Evolutionary conservation across 1,284 basidiomycete species (phyloP).

Genomic region (Vanrija pseudolonga): DNA sequence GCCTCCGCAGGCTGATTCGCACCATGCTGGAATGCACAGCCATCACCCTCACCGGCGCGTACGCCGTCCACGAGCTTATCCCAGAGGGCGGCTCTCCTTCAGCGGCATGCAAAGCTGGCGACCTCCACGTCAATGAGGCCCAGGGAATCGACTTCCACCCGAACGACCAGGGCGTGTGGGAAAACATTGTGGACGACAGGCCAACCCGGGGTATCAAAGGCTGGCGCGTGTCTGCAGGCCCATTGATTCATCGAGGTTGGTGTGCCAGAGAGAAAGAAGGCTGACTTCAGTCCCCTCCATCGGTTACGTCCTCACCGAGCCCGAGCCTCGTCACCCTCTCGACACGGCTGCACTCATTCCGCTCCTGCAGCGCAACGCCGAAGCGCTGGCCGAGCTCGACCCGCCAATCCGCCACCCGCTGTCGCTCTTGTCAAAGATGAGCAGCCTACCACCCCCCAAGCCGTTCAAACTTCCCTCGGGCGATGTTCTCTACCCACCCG

Average conservation of each 20-base stretch:
- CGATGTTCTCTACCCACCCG: constrained; percentile 68
- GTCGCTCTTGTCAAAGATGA: constrained; percentile 64
- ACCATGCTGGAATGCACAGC: constrained; percentile 67
- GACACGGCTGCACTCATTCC: constrained; percentile 44
- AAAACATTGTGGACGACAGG: constrained; percentile 50
- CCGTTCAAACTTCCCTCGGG: constrained; percentile 72
- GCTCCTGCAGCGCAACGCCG: constrained; percentile 49
- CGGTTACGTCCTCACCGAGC: constrained; percentile 74
- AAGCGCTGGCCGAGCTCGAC: constrained; percentile 55
- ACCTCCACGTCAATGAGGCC: constrained; percentile 65
- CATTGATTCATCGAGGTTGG: constrained; percentile 74
- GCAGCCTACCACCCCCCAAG: constrained; percentile 55
- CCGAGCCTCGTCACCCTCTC: constrained; percentile 47
- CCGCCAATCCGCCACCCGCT: constrained; percentile 64
- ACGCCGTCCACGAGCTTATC: constrained; percentile 78
- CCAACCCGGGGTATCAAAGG: constrained; percentile 44
- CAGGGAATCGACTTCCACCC: constrained; percentile 63
- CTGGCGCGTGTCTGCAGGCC: constrained; percentile 68
- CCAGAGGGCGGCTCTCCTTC: constrained; percentile 54
- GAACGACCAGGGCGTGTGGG: constrained; percentile 69
- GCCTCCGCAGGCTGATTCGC: constrained; percentile 74
- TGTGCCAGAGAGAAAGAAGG: background rate
- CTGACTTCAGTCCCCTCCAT: constrained; percentile 67
- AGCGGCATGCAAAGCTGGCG: constrained; percentile 53
- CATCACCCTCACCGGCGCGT: constrained; percentile 62